Conservation (phyloP, 306 rosid genomes). For the Sindora glabra region DNA sequence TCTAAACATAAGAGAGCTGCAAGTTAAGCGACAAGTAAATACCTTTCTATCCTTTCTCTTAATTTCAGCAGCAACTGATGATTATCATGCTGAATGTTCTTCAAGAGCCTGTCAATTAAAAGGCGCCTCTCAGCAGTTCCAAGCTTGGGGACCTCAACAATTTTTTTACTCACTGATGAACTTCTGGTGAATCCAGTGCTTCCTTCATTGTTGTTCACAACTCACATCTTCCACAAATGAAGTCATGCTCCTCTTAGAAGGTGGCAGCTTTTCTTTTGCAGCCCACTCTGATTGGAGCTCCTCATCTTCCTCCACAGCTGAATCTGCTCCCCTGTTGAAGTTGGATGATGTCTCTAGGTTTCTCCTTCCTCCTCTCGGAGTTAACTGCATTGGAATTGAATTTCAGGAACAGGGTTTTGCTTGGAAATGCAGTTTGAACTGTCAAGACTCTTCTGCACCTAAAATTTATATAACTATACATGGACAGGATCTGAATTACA, state of each 20-base stretch:
- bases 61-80: slow-evolving; percentile 36
- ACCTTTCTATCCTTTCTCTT: slow-evolving; percentile 51
- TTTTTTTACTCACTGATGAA: no score
- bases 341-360: background rate
- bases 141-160: slow-evolving; percentile 50
- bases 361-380: slow-evolving; percentile 46
- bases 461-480: no score
- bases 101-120: slow-evolving; percentile 42
- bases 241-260: slow-evolving; percentile 42
- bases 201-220: slow-evolving; percentile 6
- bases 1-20: background rate
- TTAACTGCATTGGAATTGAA: slow-evolving; percentile 32
- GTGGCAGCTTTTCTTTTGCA: slow-evolving; percentile 40
- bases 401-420: background rate
- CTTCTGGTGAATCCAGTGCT: no score
- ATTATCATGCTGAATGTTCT: slow-evolving; percentile 55
- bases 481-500: no score
- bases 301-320: slow-evolving; percentile 41
- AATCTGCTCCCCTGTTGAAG: slow-evolving; percentile 41
- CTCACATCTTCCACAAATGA: slow-evolving; percentile 33
- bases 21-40: background rate
- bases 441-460: no score
- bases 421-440: no score
- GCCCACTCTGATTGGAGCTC: slow-evolving; percentile 48
- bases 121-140: slow-evolving; percentile 45